Base-by-base conservation (phyloP, 306 rosid genomes). In the Begonia peltatifolia region DNA sequence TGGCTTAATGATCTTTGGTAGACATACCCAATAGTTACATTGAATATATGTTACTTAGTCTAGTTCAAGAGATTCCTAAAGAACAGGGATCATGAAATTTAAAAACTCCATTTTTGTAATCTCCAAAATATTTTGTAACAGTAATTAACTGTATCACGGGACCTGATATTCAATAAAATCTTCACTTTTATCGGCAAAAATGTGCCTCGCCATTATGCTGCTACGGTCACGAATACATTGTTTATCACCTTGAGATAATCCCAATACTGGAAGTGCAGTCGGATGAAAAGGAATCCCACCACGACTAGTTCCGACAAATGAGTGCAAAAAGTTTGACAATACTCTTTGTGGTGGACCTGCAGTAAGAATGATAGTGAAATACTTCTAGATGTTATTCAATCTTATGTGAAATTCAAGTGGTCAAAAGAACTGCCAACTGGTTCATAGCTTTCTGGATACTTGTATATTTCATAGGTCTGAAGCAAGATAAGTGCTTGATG, bases 171-270 rank as follows among this genome's bases (percentile, higher is more conserved):
- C 70, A 42, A 92, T 86, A 64, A 86, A 92, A 56, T 86, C 96
- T 70, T 92, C 96, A 14, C 79, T 84, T 70, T 74, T 83, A 72
- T 87, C 94, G 10, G 96, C 99, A 77, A 92, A 92, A 54, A 92
- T 75, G 68, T 92, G 99, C 12, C 99, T 72, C n/a, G 99, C 96
- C 99, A 92, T 92, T 67, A 92, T 83, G 82, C 96, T 83, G 70
- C 93, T 83, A 38, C 96, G 99, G 65, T 92, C 81, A 5, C 84
- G 88, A 63, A 92, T 92, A 71, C 99, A 92, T 56, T 77, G 87
- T 71, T 92, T 92, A 75, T 92, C 99, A 47, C 87, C 88, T 64
- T 82, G 82, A 57, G 99, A 92, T 68, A 92, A 71, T 70, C 99
- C 99, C 72, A 92, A 63, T 13, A 64, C 14, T 8, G 99, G 99